phyloP scores from a whole-genome alignment of 441 rosid genomes.

The Corymbia citriodora region DNA sequence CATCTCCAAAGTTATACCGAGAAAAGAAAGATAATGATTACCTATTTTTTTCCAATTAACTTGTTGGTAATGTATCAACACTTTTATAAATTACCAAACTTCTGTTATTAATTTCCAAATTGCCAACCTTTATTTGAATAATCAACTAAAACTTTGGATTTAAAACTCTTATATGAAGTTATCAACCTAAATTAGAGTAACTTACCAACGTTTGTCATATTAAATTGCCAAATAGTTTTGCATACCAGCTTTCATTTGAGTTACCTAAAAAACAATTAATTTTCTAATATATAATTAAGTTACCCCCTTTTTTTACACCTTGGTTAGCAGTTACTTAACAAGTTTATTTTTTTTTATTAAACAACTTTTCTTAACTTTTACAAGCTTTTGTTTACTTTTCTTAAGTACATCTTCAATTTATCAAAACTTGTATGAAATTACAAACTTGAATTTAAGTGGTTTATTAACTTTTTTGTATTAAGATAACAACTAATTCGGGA shows the following conservation, averaged over 20 bases:
- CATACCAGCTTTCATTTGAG: background rate
- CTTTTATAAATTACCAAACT: background rate
- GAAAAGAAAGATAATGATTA: no score
- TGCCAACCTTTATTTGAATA: background rate
- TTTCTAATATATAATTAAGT: no score
- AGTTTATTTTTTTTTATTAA: no score
- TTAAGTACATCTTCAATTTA: background rate
- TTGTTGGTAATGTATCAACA: background rate
- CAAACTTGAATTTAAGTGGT: background rate
- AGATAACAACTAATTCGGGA: background rate
- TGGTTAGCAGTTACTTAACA: no score
- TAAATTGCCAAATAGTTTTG: no score
- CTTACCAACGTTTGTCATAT: no score
- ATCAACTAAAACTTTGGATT: background rate
- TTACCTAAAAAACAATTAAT: no score
- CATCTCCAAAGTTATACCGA: background rate
- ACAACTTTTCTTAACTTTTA: background rate
- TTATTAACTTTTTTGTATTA: no score
- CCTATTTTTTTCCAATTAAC: no score
- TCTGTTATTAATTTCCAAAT: background rate
- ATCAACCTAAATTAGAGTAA: background rate
- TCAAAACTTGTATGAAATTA: background rate
- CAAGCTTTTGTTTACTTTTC: background rate
- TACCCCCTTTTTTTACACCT: no score
- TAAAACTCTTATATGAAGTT: background rate